Percentiles rank a stretch among this genome's conserved stretches.
These are phyloP conservation scores for Ormosia emarginata DNA, from an alignment of 306 rosid species.

Conservation along the genomic window DNA sequence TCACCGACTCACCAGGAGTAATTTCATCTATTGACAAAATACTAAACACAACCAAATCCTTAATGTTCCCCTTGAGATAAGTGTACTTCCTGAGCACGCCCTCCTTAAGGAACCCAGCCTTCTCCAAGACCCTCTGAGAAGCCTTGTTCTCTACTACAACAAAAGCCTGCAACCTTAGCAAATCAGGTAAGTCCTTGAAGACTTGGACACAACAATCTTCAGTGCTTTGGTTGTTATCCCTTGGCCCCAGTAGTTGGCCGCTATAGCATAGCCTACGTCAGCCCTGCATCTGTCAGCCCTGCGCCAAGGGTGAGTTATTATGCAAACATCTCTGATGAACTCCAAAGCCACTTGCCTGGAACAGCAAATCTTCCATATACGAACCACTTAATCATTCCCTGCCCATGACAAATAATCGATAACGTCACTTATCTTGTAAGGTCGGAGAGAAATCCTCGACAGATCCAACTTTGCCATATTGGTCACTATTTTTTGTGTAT, in stretches of 20 bases:
- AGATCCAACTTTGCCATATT: conserved; percentile 27
- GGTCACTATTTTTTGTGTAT: not conserved
- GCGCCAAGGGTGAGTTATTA: conserved; percentile 65
- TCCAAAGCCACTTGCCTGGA: conserved; percentile 48
- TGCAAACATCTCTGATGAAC: conserved; percentile 54
- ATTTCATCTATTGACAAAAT: conserved; percentile 36
- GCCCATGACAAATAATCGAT: conserved; percentile 56
- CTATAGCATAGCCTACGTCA: conserved; percentile 48
- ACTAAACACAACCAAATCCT: conserved; percentile 41
- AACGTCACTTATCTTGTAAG: conserved; percentile 45
- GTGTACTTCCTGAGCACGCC: conserved; percentile 54
- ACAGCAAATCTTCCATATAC: conserved; percentile 26
- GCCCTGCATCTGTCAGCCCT: conserved; percentile 48
- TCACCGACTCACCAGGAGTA: not conserved
- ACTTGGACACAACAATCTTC: conserved; percentile 38
- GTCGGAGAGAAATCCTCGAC: conserved; percentile 39
- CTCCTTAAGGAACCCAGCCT: conserved; percentile 54
- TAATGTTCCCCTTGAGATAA: conserved; percentile 31
- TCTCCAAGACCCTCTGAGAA: conserved; percentile 72
- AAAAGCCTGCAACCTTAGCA: conserved; percentile 51
- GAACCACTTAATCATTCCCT: conserved; percentile 48
- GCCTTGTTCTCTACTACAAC: conserved; percentile 40
- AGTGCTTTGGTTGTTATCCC: conserved; percentile 54
- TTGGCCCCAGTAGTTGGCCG: conserved; percentile 43
- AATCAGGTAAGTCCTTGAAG: conserved; percentile 40